Percentiles rank a stretch among this genome's conserved stretches.
Conservation (phyloP, 495 filamentous ascomycete species). For the Pyrenula massariospora region DNA sequence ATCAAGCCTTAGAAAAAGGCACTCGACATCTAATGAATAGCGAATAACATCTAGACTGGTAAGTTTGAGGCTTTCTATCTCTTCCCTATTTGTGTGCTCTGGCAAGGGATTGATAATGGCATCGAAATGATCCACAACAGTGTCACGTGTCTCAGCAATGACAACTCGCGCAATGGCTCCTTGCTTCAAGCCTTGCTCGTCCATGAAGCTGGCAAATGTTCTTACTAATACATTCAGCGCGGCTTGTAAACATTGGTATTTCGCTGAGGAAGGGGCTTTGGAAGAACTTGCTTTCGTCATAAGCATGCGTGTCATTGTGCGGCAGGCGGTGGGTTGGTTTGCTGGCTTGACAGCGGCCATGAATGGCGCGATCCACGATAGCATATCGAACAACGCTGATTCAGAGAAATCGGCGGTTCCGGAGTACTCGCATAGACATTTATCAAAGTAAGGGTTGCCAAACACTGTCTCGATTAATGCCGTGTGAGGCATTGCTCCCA, state of each 20-base stretch:
- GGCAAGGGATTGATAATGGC: conserved; percentile 22
- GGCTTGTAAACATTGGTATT: conserved; percentile 35
- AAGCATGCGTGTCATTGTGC: conserved; percentile 37
- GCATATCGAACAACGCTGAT: conserved; percentile 44
- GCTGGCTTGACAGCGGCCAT: conserved; percentile 61
- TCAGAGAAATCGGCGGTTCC: conserved; percentile 41
- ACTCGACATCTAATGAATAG: conserved; percentile 62
- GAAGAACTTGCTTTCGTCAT: neutral
- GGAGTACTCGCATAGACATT: conserved; percentile 34
- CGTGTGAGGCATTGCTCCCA: conserved; percentile 63
- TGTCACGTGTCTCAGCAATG: conserved; percentile 30
- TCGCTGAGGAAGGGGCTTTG: conserved; percentile 18
- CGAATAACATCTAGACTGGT: conserved; percentile 51
- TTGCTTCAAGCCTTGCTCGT: conserved; percentile 20
- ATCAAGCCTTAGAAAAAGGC: conserved; percentile 59
- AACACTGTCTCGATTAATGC: conserved; percentile 67
- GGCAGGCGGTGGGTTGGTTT: conserved; percentile 61
- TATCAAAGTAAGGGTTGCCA: conserved; percentile 53
- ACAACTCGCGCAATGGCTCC: conserved; percentile 16
- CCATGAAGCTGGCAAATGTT: conserved; percentile 7
- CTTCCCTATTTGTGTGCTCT: conserved; percentile 14
- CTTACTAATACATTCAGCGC: neutral
- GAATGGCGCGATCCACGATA: conserved; percentile 65
- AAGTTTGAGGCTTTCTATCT: conserved; percentile 25
- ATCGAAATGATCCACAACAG: conserved; percentile 32